Conservation (phyloP, 805 yeast species). For the Schwanniomyces sp. region DNA sequence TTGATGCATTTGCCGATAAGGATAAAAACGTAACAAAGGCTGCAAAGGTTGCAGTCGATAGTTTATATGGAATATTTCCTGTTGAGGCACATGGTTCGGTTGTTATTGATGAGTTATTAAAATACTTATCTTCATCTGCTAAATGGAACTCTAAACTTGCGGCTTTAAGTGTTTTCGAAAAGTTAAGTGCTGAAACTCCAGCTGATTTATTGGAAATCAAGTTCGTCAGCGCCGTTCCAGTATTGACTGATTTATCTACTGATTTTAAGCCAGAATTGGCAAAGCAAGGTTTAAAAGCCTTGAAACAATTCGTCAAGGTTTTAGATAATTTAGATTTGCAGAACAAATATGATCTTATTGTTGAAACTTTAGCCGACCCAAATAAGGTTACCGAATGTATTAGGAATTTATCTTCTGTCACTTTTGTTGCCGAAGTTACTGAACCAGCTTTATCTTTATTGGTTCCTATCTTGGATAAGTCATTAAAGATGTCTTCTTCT, state of each 20-base stretch:
- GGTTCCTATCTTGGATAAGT: slow-evolving; percentile 90
- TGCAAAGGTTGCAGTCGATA: slow-evolving; percentile 76
- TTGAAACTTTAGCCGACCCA: slow-evolving; percentile 89
- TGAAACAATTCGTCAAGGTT: slow-evolving; percentile 71
- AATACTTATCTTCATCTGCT: slow-evolving; percentile 75
- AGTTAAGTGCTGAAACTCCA: slow-evolving; percentile 74
- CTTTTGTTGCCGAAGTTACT: slow-evolving; percentile 97
- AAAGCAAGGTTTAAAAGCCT: slow-evolving; percentile 72
- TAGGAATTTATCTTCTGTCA: slow-evolving; percentile 85
- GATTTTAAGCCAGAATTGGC: slow-evolving; percentile 97
- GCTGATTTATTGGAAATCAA: slow-evolving; percentile 81
- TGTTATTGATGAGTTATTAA: slow-evolving; percentile 59
- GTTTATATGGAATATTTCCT: slow-evolving; percentile 69
- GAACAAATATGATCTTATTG: slow-evolving; percentile 79
- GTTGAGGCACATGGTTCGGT: slow-evolving; percentile 75
- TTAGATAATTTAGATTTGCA: slow-evolving; percentile 90
- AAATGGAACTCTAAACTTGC: slow-evolving; percentile 91
- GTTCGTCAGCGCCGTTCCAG: slow-evolving; percentile 78
- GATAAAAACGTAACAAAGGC: slow-evolving; percentile 83
- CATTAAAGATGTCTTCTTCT: slow-evolving; percentile 81
- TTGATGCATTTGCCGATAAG: slow-evolving; percentile 80
- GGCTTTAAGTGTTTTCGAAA: slow-evolving; percentile 72
- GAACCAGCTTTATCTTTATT: slow-evolving; percentile 89
- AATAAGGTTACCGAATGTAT: slow-evolving; percentile 85
- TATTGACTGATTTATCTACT: slow-evolving; percentile 83